Evolutionary conservation across 2,329 filamentous ascomycete species (phyloP), one percentile per base, ranked within the genome.

Genomic region (Aspergillus sp.): DNA sequence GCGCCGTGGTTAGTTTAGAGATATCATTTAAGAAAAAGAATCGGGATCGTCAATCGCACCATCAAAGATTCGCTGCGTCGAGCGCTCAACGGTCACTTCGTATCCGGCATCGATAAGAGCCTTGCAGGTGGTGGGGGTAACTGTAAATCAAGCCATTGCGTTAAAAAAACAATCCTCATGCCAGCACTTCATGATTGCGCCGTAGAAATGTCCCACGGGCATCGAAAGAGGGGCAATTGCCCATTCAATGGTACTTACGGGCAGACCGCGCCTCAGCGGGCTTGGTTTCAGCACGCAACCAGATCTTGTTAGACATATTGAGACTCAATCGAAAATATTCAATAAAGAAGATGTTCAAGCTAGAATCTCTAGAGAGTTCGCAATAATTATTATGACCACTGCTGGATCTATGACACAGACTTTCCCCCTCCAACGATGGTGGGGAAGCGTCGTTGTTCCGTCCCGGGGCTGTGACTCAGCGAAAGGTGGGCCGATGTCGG

Each of bases 61-160:
- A 28, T 69, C 67, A 42, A 73, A 73, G 57, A 88, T 88, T 44
- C 85, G 76, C 59, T 79, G 76, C n/a, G 78, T 76, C 46, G 78
- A 81, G 48, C 78, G 75, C 72, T 89, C 85, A 39, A 88, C 79
- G 39, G 78, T 77, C 54, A 89, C 76, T 26, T 74, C 73, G 64
- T 87, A 88, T 48, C 85, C 85, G 33, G 82, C 83, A 50, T 86
- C 77, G 42, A 87, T 70, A 42, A 88, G 76, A 41, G 74, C 73
- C 67, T 82, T 81, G 52, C 77, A 69, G 33, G 74, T 78, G n/a
- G 68, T 68, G 38, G 72, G 69, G 46, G 70, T 78, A 48, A 76
- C 66, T 68, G 27, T 40, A 26, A 30, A 45, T 44, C 10, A 35
- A 37, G 13, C 50, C 39, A 52, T 46, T 31, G 44, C 26, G 30